Base-by-base conservation (phyloP, 2,329 filamentous ascomycete genomes). In the Huntiella moniliformis region DNA sequence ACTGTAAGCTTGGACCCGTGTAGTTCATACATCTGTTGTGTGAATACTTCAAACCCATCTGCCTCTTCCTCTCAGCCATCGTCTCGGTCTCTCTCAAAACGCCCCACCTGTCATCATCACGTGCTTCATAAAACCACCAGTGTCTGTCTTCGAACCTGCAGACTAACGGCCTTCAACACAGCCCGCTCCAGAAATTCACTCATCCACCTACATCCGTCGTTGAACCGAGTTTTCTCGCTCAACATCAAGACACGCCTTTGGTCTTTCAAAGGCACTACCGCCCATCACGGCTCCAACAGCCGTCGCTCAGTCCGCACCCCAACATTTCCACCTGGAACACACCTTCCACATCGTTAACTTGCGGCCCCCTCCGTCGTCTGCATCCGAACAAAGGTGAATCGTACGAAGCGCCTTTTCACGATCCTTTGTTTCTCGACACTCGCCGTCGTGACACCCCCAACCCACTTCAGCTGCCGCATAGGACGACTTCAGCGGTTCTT, bases 391-490 rank as follows among this genome's bases (percentile, higher is more conserved):
- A 58, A 52, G 56, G 60, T 71, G 69, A 70, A 58, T 58, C 63
- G 51, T 60, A 66, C 65, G 63, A 70, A 58, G 62, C 63, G 56
- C 58, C 65, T 56, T 58, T 71, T 61, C 64, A 72, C 62, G 65
- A 70, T 59, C 60, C 70, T 62, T 60, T 61, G 56, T 61, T 62
- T 40, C 44, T 46, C 56, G 60, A 61, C 58, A 61, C 67, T 61
- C 61, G 63, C 52, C 57, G 67, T 55, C 60, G 63, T 63, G 72
- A 70, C 63, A 72, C 67, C 61, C 67, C 73, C 63, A 65, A 73
- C 66, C 66, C 67, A 64, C 67, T 70, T 74, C 82, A 93, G 84
- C 88, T 96, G 91, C 91, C 91, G 91, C 88, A 98, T 98, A 96
- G 85, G 83, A 92, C 82, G 79, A 76, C 76, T 79, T 79, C 77